A percentile compares a stretch with the other conserved stretches of the same genome.
These are phyloP conservation scores for Colletotrichum higginsianum DNA, from an alignment of 2,329 filamentous ascomycete species.

Conservation along the genomic window DNA sequence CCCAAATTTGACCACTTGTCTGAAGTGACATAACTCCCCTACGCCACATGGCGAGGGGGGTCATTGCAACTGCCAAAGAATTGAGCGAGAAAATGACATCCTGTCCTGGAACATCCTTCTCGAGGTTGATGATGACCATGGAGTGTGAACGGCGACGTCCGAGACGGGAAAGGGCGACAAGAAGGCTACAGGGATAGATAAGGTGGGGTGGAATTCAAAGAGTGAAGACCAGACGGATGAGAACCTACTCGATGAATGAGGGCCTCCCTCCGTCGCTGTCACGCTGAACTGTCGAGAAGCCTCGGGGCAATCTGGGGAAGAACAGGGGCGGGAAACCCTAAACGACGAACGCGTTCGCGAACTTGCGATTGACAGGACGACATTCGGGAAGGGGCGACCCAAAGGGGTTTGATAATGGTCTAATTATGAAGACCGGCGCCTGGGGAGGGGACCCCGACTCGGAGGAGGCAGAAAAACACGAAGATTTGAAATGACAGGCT, in stretches of 20 bases:
- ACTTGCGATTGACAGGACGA: conserved; percentile 8
- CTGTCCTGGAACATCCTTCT: background rate
- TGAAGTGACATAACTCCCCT: background rate
- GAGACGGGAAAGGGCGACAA: background rate
- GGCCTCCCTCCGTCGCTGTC: background rate
- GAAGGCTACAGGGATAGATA: background rate
- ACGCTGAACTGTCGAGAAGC: background rate
- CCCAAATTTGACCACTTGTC: background rate
- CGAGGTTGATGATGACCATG: background rate
- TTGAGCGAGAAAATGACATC: background rate
- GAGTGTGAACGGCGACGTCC: background rate
- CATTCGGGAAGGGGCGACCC: conserved; percentile 6
- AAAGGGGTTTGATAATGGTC: conserved; percentile 1
- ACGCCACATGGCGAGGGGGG: background rate
- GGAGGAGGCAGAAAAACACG: conserved; percentile 16
- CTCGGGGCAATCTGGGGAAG: conserved; percentile 39
- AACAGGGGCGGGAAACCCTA: conserved; percentile 29
- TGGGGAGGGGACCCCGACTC: conserved; percentile 14
- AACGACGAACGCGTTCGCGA: conserved; percentile 9
- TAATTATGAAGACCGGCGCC: background rate
- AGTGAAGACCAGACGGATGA: background rate
- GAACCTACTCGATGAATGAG: background rate
- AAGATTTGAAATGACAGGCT: conserved; percentile 39
- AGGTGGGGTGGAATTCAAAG: background rate
- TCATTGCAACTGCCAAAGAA: too few relatives aligned